Evolutionary conservation across 192 early-diverging fungal genomes (phyloP), one percentile per base, ranked within the genome.

Genomic region (Chytriomyces sp.): DNA sequence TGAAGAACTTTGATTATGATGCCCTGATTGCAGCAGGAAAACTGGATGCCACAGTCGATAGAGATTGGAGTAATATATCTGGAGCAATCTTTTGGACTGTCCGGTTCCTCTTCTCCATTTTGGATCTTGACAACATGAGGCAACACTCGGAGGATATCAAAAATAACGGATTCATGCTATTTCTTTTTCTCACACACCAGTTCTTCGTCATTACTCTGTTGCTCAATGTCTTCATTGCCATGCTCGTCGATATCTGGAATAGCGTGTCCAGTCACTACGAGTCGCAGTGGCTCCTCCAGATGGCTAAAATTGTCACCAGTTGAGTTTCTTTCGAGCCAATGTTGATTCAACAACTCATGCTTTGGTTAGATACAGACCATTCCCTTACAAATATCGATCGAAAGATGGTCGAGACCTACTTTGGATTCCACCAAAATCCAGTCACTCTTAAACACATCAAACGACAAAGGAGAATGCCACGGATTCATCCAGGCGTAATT

Each of bases 261-360:
- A 22, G 5, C 32, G 39, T 68, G 2, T 68, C 65, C n/a, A 52
- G 32, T 19, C 25, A 68, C 34, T 68, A 68, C 12, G 65, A 68
- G 31, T 68, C 65, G 8, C 52, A 52, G 6, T 68, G 65, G 65
- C 52, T 68, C 17, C 30, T 68, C 3, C 65, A 68, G 28, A 68
- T 68, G 65, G 65, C 65, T 2, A 68, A 39, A 54, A 68, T 54
- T 26, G 28, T 38, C 1, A 30, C 55, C 25, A 55, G 59, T 61
- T 31, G 33, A 31, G 25, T 64, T 10, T n/a, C 5, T 34, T 26
- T 3, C 37, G 0, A 34, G 31, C n/a, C n/a, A n/a, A n/a, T n/a
- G n/a, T 60, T 30, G 32, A 61, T 37, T 61, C 38, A 36, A 36
- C 8, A 37, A 12, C 1, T 14, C 17, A 37, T 61, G 1, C 37